Evolutionary conservation across 768 basidiomycete genomes (phyloP).

Genomic region (Lentinula detonsa): DNA sequence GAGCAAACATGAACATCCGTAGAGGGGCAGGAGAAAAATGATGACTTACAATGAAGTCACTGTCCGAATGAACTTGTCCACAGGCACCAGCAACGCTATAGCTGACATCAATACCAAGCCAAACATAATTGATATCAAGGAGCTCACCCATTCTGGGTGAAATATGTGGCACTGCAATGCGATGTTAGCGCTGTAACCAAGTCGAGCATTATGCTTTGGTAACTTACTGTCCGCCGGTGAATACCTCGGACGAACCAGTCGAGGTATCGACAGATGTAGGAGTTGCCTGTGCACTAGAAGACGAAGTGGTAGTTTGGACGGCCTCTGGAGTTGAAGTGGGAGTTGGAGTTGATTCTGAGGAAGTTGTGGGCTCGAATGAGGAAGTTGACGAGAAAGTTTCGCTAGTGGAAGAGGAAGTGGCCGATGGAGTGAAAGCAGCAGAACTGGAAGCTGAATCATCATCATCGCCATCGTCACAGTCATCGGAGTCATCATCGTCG

Average conservation of each 20-base stretch:
- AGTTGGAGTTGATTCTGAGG: conserved; percentile 7
- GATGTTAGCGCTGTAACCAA: background rate
- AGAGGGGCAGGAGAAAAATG: background rate
- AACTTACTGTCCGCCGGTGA: conserved; percentile 43
- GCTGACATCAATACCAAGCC: background rate
- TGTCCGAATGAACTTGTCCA: conserved; percentile 49
- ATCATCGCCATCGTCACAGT: conserved; percentile 15
- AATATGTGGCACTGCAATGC: conserved; percentile 51
- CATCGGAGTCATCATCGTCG: conserved; percentile 23
- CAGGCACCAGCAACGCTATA: conserved; percentile 64
- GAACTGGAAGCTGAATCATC: conserved; percentile 11
- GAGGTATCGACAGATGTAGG: background rate
- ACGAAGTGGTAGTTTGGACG: conserved; percentile 2
- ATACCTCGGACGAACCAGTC: conserved; percentile 7
- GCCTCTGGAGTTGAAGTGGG: background rate
- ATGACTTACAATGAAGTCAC: conserved; percentile 17
- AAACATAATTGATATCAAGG: background rate
- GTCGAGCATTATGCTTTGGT: background rate
- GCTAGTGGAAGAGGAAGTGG: conserved; percentile 11
- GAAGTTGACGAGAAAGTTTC: conserved; percentile 4
- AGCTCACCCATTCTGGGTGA: conserved; percentile 52
- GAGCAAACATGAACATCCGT: background rate
- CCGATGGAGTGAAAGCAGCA: conserved; percentile 13
- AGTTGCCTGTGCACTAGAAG: background rate
- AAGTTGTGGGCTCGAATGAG: conserved; percentile 6